Conservation (phyloP, 805 yeast species). For the Wickerhamiella qilinensis region DNA sequence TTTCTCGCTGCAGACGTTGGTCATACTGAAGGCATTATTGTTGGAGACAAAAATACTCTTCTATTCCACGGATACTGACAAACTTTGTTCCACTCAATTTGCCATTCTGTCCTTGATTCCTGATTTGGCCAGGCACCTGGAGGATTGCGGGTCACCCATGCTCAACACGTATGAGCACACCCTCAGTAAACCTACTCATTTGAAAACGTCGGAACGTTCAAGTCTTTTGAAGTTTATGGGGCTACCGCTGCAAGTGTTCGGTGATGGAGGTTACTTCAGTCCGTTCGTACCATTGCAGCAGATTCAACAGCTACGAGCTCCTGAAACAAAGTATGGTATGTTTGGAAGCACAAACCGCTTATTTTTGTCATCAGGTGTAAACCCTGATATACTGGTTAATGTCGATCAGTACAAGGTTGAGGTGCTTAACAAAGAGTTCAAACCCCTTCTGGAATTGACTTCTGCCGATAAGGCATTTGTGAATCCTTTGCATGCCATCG, state of each 20-base stretch:
- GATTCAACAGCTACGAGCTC: conserved; percentile 48
- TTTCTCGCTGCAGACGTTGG: conserved; percentile 42
- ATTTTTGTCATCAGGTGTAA: conserved; percentile 45
- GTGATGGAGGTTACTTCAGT: conserved; percentile 72
- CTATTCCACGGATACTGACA: conserved; percentile 66
- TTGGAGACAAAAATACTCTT: conserved; percentile 61
- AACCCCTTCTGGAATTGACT: conserved; percentile 31
- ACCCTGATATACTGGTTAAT: conserved; percentile 59
- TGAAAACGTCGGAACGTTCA: conserved; percentile 61
- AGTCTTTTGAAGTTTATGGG: conserved; percentile 73
- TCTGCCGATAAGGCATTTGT: conserved; percentile 64
- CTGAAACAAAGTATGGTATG: conserved; percentile 45
- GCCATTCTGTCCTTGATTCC: conserved; percentile 75
- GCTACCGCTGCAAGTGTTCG: conserved; percentile 72
- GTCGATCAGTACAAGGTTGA: conserved; percentile 32
- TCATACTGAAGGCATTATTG: conserved; percentile 59
- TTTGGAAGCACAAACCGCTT: conserved; percentile 83
- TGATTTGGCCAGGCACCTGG: conserved; percentile 51
- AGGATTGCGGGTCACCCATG: conserved; percentile 67
- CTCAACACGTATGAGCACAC: conserved; percentile 37
- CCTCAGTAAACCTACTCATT: conserved; percentile 42
- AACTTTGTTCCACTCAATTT: conserved; percentile 67
- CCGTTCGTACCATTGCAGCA: conserved; percentile 95
- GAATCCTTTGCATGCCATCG: conserved; percentile 39
- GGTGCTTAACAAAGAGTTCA: conserved; percentile 28